Evolutionary conservation across 1,284 basidiomycete species (phyloP), one percentile per base, ranked within the genome.

Genomic region (Puccinia horiana): DNA sequence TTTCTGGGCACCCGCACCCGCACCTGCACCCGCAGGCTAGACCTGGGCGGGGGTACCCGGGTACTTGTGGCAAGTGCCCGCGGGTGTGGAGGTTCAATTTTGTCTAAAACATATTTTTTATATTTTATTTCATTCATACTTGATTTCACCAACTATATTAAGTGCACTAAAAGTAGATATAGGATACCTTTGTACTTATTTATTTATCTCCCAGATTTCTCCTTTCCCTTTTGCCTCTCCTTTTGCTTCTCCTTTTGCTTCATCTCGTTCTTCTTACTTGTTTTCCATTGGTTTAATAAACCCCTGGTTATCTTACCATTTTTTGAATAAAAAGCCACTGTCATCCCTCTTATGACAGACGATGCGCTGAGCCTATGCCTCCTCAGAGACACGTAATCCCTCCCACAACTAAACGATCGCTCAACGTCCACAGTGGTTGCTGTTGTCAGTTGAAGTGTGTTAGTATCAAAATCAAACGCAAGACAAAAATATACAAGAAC

Each of bases 301-400:
- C 65, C 65, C 9, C 23, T 16, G 37, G 18, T 47, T 32, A 70
- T 70, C 37, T 70, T 70, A 32, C 63, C 63, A 42, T 67, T 67
- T 35, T 67, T 67, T 32, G 63, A 67, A 35, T 67, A 67, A 67
- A 67, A 70, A n/a, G 67, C 67, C 16, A 70, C 67, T 23, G 12
- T 35, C 67, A 70, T 70, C 23, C 67, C 67, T 70, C 37, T 70
- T 42, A 40, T 70, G 67, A 70, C 67, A 40, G 67, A 70, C 67
- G 18, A 70, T 20, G 67, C 67, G 47, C 67, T 70, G 67, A 70
- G 40, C 37, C 42, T 32, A 35, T 44, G 42, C 67, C 67, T 65
- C 26, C 29, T 26, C 14, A 65, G 29, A 14, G 61, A 65, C 11
- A 65, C 61, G 26, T 65, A 65, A 16, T 65, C 26, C 61, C 61